phyloP scores from a whole-genome alignment of 2,329 filamentous ascomycete genomes.

The Fusarium protoensiforme region DNA sequence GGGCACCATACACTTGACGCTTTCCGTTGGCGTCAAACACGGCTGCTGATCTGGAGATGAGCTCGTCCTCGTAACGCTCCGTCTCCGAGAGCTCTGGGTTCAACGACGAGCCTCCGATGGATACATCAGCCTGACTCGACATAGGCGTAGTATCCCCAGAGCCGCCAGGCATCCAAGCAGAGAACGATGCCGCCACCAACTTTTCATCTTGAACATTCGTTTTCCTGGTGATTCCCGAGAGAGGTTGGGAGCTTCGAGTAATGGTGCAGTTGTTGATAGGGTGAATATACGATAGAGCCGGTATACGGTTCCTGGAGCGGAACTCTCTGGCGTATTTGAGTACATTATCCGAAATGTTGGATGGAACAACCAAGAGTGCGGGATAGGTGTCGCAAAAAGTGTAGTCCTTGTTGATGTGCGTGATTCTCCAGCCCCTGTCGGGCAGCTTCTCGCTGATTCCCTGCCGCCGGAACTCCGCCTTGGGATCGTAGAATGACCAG shows the following conservation, averaged over 20 bases:
- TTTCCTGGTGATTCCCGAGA: constrained; percentile 86
- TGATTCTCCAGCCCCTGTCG: constrained; percentile 88
- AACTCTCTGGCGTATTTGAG: constrained; percentile 93
- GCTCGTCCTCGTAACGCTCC: constrained; percentile 76
- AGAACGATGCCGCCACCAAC: constrained; percentile 91
- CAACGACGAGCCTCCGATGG: constrained; percentile 43
- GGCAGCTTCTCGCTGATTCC: constrained; percentile 85
- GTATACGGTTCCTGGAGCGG: constrained; percentile 88
- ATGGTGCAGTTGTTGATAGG: constrained; percentile 97
- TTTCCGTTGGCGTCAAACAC: constrained; percentile 69
- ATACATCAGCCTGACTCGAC: constrained; percentile 63
- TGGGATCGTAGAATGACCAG: constrained; percentile 87
- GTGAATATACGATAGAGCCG: constrained; percentile 92
- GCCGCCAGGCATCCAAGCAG: constrained; percentile 46
- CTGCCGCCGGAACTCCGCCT: constrained; percentile 86
- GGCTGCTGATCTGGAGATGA: constrained; percentile 58
- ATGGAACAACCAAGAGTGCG: constrained; percentile 83
- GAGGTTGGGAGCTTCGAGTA: constrained; percentile 91
- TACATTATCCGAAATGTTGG: constrained; percentile 94
- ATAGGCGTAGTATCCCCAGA: constrained; percentile 50
- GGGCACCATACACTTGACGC: constrained; percentile 84
- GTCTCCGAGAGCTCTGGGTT: constrained; percentile 68
- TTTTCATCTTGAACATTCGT: constrained; percentile 96
- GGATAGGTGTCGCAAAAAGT: constrained; percentile 94
- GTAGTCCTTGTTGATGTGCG: constrained; percentile 90